Percentiles rank a stretch among this genome's conserved stretches.
These are phyloP conservation scores for Zelonia costaricensis DNA, from an alignment of 208 protist genomes.

Conservation along the genomic window DNA sequence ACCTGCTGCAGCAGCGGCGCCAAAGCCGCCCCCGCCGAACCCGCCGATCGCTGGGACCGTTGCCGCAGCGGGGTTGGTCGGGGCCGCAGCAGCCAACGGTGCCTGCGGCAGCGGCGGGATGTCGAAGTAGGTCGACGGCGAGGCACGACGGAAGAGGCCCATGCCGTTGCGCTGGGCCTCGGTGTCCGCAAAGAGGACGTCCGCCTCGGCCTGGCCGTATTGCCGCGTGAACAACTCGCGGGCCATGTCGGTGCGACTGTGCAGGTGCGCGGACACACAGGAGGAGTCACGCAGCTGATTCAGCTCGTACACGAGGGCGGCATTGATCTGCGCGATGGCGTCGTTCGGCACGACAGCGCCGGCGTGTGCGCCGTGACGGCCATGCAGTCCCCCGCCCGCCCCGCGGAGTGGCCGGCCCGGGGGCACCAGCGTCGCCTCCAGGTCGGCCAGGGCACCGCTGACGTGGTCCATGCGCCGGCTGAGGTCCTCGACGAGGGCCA, in stretches of 20 bases:
- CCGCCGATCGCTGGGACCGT: constrained; percentile 22
- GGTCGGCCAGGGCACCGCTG: constrained; percentile 33
- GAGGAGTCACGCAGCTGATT: constrained; percentile 57
- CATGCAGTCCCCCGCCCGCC: background rate
- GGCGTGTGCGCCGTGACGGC: constrained; percentile 12
- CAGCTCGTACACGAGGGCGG: constrained; percentile 66
- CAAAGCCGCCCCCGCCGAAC: constrained; percentile 6
- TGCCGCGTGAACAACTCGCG: constrained; percentile 64
- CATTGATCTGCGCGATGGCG: constrained; percentile 62
- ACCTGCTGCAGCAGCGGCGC: constrained; percentile 3
- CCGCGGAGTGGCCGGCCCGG: constrained; percentile 15
- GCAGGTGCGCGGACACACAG: constrained; percentile 51
- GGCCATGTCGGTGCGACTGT: constrained; percentile 48
- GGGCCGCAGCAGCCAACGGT: background rate
- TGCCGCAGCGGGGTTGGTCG: constrained; percentile 3
- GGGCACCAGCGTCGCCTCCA: constrained; percentile 58
- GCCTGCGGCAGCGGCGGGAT: constrained; percentile 31
- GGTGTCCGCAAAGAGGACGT: constrained; percentile 52
- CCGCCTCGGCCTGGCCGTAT: constrained; percentile 72
- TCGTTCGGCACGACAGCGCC: constrained; percentile 24
- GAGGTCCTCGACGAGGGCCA: constrained; percentile 36
- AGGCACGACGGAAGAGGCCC: constrained; percentile 19
- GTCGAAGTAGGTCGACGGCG: constrained; percentile 27
- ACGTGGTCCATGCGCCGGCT: constrained; percentile 47
- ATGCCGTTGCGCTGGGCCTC: constrained; percentile 33